Percentiles rank a stretch among this genome's conserved stretches.
These are phyloP conservation scores for Scheffersomyces parashehatae DNA, from an alignment of 1,139 yeast species.

Conservation along the genomic window DNA sequence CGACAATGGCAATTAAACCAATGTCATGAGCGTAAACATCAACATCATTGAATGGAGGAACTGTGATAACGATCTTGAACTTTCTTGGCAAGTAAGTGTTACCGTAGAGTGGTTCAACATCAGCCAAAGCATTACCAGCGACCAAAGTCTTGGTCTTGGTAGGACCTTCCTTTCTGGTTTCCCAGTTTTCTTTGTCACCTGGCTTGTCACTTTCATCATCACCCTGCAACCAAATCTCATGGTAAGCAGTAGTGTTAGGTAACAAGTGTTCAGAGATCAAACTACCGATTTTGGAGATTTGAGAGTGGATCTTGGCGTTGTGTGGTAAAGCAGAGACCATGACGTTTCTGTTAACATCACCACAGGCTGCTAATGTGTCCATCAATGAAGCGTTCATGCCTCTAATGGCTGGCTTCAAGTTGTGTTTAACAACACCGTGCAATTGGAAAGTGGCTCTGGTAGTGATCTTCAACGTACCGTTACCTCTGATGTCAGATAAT, in stretches of 20 bases:
- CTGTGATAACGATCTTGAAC: slow-evolving; percentile 91
- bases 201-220: slow-evolving; percentile 71
- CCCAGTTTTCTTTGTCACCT: slow-evolving; percentile 72
- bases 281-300: slow-evolving; percentile 64
- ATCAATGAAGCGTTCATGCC: slow-evolving; percentile 87
- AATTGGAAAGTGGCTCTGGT: slow-evolving; percentile 97
- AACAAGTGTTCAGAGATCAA: slow-evolving; percentile 77
- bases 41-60: slow-evolving; percentile 95
- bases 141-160: slow-evolving; percentile 76
- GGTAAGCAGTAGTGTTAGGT: slow-evolving; percentile 93
- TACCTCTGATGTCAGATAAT: slow-evolving; percentile 81
- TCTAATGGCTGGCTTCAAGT: slow-evolving; percentile 87
- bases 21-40: slow-evolving; percentile 96
- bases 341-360: slow-evolving; percentile 96
- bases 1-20: slow-evolving; percentile 88
- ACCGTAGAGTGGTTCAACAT: slow-evolving; percentile 86
- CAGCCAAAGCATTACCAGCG: slow-evolving; percentile 84
- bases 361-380: slow-evolving; percentile 98
- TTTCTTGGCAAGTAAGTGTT: slow-evolving; percentile 91
- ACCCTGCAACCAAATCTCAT: slow-evolving; percentile 95
- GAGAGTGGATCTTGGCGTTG: slow-evolving; percentile 78
- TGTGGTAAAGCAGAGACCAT: slow-evolving; percentile 87
- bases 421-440: slow-evolving; percentile 91
- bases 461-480: slow-evolving; percentile 90
- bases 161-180: slow-evolving; percentile 75